phyloP scores from a whole-genome alignment of 148 eudicot genomes.

The Cornus florida region DNA sequence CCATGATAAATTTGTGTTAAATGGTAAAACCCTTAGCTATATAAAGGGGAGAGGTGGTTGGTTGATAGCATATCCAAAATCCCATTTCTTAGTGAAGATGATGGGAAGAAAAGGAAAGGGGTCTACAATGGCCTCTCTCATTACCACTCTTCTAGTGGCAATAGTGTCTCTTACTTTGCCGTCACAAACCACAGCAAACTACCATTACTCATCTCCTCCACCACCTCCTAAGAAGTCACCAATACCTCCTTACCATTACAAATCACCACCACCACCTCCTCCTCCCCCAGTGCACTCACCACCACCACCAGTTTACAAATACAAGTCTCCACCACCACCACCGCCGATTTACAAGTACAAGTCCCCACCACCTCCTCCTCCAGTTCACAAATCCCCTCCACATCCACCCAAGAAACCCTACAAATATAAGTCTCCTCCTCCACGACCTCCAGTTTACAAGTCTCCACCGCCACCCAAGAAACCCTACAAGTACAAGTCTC shows the following conservation, averaged over 20 bases:
- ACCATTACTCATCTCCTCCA: constrained; percentile 41
- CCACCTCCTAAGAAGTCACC: constrained; percentile 15
- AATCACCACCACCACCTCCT: constrained; percentile 23
- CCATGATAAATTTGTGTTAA: not conserved
- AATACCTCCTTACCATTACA: constrained; percentile 30
- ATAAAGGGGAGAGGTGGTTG: constrained; percentile 13
- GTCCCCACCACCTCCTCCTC: constrained; percentile 26
- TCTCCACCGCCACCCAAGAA: constrained; percentile 19
- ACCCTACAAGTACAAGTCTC: constrained; percentile 3
- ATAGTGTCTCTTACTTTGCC: constrained; percentile 37
- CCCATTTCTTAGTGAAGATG: constrained; percentile 3
- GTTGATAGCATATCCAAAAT: constrained; percentile 15
- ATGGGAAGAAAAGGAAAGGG: constrained; percentile 19
- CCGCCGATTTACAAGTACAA: constrained; percentile 17
- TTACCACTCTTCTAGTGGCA: constrained; percentile 39
- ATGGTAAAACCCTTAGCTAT: constrained; percentile 15
- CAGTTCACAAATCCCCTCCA: constrained; percentile 17
- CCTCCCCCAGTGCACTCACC: constrained; percentile 17
- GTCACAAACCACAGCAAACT: constrained; percentile 29
- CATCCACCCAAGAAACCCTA: constrained; percentile 10
- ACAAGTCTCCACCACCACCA: constrained; percentile 20
- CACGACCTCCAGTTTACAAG: constrained; percentile 16
- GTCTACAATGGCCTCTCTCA: constrained; percentile 35
- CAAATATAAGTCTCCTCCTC: constrained; percentile 22
- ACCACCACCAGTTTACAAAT: not conserved